A percentile compares a stretch with the other conserved stretches of the same genome.
These are phyloP conservation scores for Pseudisothecium myosuroides DNA, from an alignment of 225 moss, liverwort and hornwort genomes.

Conservation along the genomic window DNA sequence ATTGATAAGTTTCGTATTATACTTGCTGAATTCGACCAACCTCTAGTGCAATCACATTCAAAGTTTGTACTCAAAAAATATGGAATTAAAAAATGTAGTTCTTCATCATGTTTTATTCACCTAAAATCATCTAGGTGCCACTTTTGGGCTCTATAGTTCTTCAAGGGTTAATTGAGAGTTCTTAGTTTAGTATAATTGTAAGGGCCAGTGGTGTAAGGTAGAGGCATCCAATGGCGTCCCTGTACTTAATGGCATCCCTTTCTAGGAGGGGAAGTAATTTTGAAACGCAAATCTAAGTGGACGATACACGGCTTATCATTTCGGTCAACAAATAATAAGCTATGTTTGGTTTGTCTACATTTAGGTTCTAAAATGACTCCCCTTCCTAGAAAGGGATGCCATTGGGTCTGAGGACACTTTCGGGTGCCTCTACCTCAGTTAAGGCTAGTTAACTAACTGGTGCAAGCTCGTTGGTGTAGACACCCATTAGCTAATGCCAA, in stretches of 20 bases:
- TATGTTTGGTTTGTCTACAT: no score
- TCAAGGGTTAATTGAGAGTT: neutral
- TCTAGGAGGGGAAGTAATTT: no score
- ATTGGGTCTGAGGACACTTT: no score
- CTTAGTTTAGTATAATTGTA: neutral
- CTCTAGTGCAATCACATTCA: fast-evolving
- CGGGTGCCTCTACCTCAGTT: no score
- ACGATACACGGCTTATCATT: no score
- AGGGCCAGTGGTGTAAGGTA: fast-evolving
- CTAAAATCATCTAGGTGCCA: neutral
- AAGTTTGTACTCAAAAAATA: neutral
- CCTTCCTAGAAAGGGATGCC: no score
- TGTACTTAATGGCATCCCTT: no score
- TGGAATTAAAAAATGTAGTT: neutral
- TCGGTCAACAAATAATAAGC: no score
- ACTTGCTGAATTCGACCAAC: neutral
- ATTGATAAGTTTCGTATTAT: neutral
- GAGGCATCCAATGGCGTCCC: no score
- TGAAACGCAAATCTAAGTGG: no score
- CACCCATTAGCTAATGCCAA: neutral
- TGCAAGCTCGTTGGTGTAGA: neutral
- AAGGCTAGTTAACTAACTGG: neutral
- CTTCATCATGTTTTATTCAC: neutral
- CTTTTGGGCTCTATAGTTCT: neutral
- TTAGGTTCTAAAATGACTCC: no score